A percentile compares a stretch with the other conserved stretches of the same genome.
Evolutionary conservation across 2,329 filamentous ascomycete species (phyloP).

Genomic region (Trichoderma gracile): DNA sequence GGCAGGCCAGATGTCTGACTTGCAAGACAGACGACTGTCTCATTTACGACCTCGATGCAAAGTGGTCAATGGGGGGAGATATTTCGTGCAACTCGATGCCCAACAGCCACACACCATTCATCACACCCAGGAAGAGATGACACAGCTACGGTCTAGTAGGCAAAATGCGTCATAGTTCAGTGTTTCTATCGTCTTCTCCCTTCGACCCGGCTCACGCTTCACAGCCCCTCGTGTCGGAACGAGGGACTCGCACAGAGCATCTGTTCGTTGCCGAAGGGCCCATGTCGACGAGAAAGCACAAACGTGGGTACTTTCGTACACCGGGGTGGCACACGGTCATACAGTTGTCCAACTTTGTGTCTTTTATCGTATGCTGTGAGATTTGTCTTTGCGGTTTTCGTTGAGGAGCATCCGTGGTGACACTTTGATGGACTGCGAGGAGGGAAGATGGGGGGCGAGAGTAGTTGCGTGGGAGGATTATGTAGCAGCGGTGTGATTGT

Average conservation of each 20-base stretch:
- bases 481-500: too few species aligned
- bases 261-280: conserved; percentile 1
- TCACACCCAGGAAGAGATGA: too few species aligned
- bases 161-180: too few species aligned
- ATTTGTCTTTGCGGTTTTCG: too few species aligned
- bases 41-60: too few species aligned
- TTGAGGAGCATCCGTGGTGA: neutral
- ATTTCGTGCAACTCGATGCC: too few species aligned
- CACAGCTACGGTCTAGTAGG: too few species aligned
- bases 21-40: neutral
- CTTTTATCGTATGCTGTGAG: neutral
- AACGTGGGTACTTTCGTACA: neutral
- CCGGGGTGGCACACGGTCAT: neutral
- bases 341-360: neutral
- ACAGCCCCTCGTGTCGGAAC: conserved; percentile 6
- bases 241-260: conserved; percentile 5
- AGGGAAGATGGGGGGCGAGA: neutral
- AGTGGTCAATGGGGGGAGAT: too few species aligned
- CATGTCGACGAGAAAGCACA: conserved; percentile 8
- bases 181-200: neutral
- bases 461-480: neutral
- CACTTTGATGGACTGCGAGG: neutral
- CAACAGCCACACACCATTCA: too few species aligned
- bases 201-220: neutral
- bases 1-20: neutral